Evolutionary conservation across 2,329 filamentous ascomycete genomes (phyloP).

Genomic region (Phaeophleospora eucalypticola): DNA sequence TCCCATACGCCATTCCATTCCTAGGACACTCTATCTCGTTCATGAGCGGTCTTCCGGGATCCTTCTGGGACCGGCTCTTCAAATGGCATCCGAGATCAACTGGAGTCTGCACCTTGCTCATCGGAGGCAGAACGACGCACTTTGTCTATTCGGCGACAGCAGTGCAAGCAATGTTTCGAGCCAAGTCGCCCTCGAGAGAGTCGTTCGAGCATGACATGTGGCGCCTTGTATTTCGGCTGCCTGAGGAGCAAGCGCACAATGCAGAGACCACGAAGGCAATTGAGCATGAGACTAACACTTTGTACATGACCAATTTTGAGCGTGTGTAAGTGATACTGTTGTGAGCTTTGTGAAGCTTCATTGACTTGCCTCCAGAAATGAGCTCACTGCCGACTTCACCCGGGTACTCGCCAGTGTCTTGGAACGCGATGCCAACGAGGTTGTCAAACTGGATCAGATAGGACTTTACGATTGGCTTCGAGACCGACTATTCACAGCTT

Average conservation of each 20-base stretch:
- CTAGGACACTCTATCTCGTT: slow-evolving; percentile 29
- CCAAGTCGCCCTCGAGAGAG: slow-evolving; percentile 20
- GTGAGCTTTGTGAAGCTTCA: neutral
- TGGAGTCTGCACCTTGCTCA: slow-evolving; percentile 28
- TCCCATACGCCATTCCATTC: slow-evolving; percentile 30
- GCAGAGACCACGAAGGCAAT: slow-evolving; percentile 21
- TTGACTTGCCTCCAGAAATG: slow-evolving; percentile 14
- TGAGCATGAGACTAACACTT: slow-evolving; percentile 26
- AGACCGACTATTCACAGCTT: slow-evolving; percentile 30
- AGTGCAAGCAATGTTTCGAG: slow-evolving; percentile 29
- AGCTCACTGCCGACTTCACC: slow-evolving; percentile 28
- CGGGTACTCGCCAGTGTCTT: slow-evolving; percentile 20
- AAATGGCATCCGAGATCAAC: slow-evolving; percentile 23
- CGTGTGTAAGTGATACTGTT: slow-evolving; percentile 13
- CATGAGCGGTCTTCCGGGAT: slow-evolving; percentile 23
- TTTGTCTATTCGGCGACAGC: slow-evolving; percentile 24
- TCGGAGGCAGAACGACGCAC: slow-evolving; percentile 28
- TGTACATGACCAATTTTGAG: slow-evolving; percentile 28
- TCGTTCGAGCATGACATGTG: slow-evolving; percentile 28
- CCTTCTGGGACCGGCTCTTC: slow-evolving; percentile 27
- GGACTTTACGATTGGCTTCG: slow-evolving; percentile 31
- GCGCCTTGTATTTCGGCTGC: slow-evolving; percentile 23
- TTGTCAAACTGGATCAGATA: slow-evolving; percentile 17
- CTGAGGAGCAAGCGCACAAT: slow-evolving; percentile 21
- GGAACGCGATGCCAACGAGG: slow-evolving; percentile 19